Evolutionary conservation across 495 filamentous ascomycete species (phyloP), one percentile per base, ranked within the genome.

Genomic region (Mytilinidion resinicola): DNA sequence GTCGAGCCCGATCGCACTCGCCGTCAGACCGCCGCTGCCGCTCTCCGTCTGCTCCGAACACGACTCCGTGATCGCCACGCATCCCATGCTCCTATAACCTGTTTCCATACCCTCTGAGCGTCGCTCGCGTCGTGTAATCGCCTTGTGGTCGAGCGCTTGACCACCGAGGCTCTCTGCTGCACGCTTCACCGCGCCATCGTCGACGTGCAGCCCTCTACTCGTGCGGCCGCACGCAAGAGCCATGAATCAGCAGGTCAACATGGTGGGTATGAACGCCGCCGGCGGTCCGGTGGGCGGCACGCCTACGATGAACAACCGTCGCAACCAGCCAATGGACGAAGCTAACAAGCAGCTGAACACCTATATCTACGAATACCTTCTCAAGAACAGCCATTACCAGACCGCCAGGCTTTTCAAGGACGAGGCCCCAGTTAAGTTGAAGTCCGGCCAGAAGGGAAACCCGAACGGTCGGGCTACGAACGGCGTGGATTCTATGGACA

Each of bases 291-390:
- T 67, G 33, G 68, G 67, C 44, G 69, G 66, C 36, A 65, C 63
- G 37, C 59, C 68, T 30, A 57, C 59, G 55, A 64, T 67, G 60
- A 66, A 62, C 49, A 67, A 65, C 51, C 51, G 43, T 41, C 55
- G 50, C 65, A 38, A 20, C 53, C 35, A 37, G 62, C 25, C 25
- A 30, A 30, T 30, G 25, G 25, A 30, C 25, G 25, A 30, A 2
- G 25, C 25, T 30, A 30, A 30, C 6, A 30, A 30, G 30, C 57
- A 57, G 21, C 83, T 97, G 33, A 95, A 97, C 74, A 96, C 90
- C 2, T 96, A 92, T 70, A 98, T 98, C 58, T 97, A 97, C 77
- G 91, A 96, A 65, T 96, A 97, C 70, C 91, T 98, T 56, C 73
- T 96, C 39, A 87, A 86, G 67, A 86, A 89, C 70, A 80, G 80